Conservation (phyloP, 129 eudicot genomes). For the Centella asiatica region DNA sequence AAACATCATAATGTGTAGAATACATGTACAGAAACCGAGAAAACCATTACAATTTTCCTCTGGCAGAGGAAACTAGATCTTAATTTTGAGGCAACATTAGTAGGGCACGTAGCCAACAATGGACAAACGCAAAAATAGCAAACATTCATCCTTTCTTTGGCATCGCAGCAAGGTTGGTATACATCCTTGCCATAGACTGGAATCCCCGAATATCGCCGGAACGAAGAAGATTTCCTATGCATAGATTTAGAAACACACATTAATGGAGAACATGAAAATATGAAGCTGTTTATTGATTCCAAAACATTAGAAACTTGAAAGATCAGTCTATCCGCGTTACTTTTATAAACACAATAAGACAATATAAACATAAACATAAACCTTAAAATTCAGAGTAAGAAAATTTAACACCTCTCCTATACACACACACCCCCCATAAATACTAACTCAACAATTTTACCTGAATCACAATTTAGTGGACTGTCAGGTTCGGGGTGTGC, state of each 20-base stretch:
- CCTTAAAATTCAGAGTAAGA: too few relatives aligned
- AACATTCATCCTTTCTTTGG: conserved; percentile 69
- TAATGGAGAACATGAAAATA: neutral
- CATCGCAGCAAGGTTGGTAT: conserved; percentile 90
- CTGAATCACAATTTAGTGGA: conserved; percentile 93
- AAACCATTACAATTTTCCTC: too few relatives aligned
- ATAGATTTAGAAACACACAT: neutral
- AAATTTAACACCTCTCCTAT: too few relatives aligned
- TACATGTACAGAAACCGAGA: neutral
- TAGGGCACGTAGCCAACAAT: neutral
- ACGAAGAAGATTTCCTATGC: conserved; percentile 71
- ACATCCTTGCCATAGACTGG: conserved; percentile 95
- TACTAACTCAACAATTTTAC: conserved; percentile 17
- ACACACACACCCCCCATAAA: neutral
- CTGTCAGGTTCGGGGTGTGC: conserved; percentile 98
- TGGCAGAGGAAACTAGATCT: too few relatives aligned
- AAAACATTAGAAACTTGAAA: too few relatives aligned
- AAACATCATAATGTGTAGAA: neutral
- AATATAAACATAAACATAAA: too few relatives aligned
- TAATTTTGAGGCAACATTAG: too few relatives aligned
- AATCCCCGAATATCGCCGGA: conserved; percentile 76
- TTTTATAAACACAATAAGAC: too few relatives aligned
- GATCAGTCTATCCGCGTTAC: neutral
- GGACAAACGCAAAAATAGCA: neutral
- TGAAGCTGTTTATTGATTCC: too few relatives aligned